These are phyloP conservation scores for Aegilops tauschii DNA, from an alignment of 176 grass and related monocot genomes.

Conservation along the genomic window DNA sequence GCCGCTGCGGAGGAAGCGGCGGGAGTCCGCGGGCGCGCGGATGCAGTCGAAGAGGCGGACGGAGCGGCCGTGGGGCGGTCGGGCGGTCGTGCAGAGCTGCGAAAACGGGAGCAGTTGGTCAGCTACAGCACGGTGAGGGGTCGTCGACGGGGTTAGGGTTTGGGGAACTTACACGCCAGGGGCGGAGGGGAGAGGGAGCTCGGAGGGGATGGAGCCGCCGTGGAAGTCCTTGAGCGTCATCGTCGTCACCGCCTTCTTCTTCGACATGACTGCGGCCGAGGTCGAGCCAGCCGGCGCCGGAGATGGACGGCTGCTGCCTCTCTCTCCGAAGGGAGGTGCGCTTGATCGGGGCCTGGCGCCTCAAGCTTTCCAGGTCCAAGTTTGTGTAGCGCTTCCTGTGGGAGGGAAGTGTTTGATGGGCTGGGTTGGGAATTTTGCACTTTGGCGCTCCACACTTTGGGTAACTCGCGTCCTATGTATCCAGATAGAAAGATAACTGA, in stretches of 20 bases:
- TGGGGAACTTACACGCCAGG: slow-evolving; percentile 61
- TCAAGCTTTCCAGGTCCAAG: slow-evolving; percentile 1
- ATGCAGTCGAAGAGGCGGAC: slow-evolving; percentile 26
- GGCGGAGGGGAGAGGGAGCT: slow-evolving; percentile 85
- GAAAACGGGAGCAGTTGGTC: not conserved
- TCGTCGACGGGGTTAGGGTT: slow-evolving; percentile 13
- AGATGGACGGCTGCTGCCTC: not conserved
- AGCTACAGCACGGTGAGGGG: not conserved
- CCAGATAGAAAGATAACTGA: too few relatives aligned
- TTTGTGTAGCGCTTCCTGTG: not conserved
- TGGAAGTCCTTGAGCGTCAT: slow-evolving; percentile 99
- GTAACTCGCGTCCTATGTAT: not conserved
- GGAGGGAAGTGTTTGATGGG: slow-evolving; percentile 1
- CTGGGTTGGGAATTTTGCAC: slow-evolving; percentile 7
- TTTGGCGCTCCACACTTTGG: not conserved
- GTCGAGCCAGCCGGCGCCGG: slow-evolving; percentile 29
- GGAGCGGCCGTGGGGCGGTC: slow-evolving; percentile 46
- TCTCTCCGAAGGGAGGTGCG: not conserved
- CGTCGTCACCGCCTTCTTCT: slow-evolving; percentile 87
- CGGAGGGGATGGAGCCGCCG: slow-evolving; percentile 95
- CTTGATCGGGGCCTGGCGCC: not conserved
- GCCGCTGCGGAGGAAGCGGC: slow-evolving; percentile 28
- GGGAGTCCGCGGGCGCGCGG: slow-evolving; percentile 39
- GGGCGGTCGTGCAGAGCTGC: slow-evolving; percentile 55
- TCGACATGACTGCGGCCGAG: slow-evolving; percentile 62